Percentiles rank a stretch among this genome's conserved stretches.
Conservation (phyloP, 1,284 basidiomycete genomes). For the Trichosporon sp. region DNA sequence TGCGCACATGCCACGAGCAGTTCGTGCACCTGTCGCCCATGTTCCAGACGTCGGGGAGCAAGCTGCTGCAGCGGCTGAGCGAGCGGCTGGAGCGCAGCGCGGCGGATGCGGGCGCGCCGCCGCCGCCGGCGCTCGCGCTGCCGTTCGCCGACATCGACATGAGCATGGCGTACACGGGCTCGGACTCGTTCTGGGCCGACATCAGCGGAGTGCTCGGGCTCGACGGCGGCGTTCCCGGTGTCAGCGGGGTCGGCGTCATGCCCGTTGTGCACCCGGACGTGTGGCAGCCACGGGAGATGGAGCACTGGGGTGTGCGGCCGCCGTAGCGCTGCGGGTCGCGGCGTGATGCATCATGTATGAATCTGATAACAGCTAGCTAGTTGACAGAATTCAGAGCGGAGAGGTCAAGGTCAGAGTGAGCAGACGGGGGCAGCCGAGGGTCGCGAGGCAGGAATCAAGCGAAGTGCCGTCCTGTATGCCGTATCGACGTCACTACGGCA, state of each 20-base stretch:
- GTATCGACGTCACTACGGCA: too few relatives aligned
- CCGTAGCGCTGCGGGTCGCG: too few relatives aligned
- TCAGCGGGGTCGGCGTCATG: background rate
- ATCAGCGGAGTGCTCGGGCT: slow-evolving; percentile 13
- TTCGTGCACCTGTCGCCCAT: slow-evolving; percentile 10
- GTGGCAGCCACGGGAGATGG: background rate
- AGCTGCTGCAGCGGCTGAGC: slow-evolving; percentile 14
- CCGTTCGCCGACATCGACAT: slow-evolving; percentile 11
- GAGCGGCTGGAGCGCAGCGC: slow-evolving; percentile 3
- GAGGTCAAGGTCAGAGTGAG: too few relatives aligned
- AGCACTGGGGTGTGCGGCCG: background rate
- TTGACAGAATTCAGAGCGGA: too few relatives aligned
- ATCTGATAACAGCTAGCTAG: too few relatives aligned
- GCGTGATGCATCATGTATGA: background rate
- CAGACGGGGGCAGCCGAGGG: too few relatives aligned
- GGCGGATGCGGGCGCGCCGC: background rate
- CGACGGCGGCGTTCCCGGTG: background rate
- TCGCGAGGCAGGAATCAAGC: too few relatives aligned
- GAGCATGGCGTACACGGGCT: slow-evolving; percentile 19
- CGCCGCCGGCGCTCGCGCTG: background rate
- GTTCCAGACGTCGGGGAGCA: slow-evolving; percentile 13
- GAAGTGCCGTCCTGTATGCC: too few relatives aligned
- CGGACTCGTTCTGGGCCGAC: slow-evolving; percentile 17
- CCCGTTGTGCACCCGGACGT: background rate
- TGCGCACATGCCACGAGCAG: slow-evolving; percentile 8